Percentiles rank a stretch among this genome's conserved stretches.
These are phyloP conservation scores for Lipomyces yamanashiensis DNA, from an alignment of 805 yeast species.

Conservation along the genomic window DNA sequence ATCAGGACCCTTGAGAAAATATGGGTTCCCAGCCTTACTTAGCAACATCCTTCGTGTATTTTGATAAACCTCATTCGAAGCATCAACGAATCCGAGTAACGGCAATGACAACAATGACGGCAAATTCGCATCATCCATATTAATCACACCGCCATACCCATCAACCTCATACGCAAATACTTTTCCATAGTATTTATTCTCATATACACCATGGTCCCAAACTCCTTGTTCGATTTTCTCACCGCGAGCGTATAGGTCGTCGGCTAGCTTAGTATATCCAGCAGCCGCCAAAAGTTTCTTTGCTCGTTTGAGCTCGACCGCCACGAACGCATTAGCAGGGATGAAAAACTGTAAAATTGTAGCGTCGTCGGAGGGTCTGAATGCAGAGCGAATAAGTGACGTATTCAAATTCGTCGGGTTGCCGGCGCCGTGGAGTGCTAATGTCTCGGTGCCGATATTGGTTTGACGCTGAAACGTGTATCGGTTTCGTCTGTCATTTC, in stretches of 20 bases:
- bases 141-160: conserved; percentile 72
- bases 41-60: conserved; percentile 80
- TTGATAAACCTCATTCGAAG: conserved; percentile 64
- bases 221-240: conserved; percentile 59
- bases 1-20: conserved; percentile 62
- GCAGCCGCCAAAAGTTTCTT: conserved; percentile 36
- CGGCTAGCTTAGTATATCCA: conserved; percentile 36
- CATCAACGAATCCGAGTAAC: conserved; percentile 66
- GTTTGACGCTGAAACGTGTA: conserved; percentile 79
- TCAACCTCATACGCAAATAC: conserved; percentile 90
- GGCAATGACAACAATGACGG: conserved; percentile 80
- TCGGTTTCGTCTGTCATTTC: conserved; percentile 48
- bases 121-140: conserved; percentile 87
- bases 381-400: conserved; percentile 78
- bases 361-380: conserved; percentile 89
- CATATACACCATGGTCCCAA: conserved; percentile 63
- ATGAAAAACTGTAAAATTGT: conserved; percentile 77
- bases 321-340: conserved; percentile 82
- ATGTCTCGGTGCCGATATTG: conserved; percentile 75
- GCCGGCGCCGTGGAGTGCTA: conserved; percentile 77
- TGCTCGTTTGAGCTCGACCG: conserved; percentile 55
- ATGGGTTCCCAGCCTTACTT: conserved; percentile 74
- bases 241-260: conserved; percentile 48
- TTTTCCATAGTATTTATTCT: conserved; percentile 70
- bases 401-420: conserved; percentile 76